A percentile compares a stretch with the other conserved stretches of the same genome.
Conservation (phyloP, 176 grass and related monocot species). For the Musa beccarii region DNA sequence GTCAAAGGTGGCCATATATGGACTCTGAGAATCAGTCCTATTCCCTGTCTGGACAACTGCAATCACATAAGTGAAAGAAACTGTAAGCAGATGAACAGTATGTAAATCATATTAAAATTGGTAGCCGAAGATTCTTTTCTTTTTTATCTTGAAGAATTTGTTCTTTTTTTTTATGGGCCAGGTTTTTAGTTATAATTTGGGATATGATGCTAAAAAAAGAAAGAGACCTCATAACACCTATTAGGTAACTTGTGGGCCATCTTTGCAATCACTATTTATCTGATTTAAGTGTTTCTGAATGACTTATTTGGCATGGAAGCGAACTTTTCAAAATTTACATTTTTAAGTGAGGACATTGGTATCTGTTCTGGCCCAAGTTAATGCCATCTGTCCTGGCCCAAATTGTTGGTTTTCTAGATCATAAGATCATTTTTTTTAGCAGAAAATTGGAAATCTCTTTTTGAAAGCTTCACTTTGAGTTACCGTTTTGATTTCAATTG, state of each 20-base stretch:
- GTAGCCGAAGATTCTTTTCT: not conserved
- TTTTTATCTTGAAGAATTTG: not conserved
- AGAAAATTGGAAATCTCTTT: too few species aligned
- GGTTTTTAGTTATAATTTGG: not conserved
- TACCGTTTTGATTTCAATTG: too few species aligned
- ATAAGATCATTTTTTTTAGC: too few species aligned
- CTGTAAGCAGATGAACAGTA: conserved; percentile 23
- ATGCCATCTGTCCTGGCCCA: too few species aligned
- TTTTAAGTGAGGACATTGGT: not conserved
- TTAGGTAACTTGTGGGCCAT: not conserved
- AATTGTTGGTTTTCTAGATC: too few species aligned
- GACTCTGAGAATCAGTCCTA: not conserved
- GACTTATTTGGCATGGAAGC: not conserved
- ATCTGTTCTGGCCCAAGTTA: too few species aligned
- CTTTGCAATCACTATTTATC: not conserved
- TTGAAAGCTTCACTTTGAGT: too few species aligned
- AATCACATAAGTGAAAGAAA: conserved; percentile 6
- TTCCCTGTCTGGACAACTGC: conserved; percentile 8
- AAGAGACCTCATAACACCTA: not conserved
- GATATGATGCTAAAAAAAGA: not conserved
- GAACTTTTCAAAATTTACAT: not conserved
- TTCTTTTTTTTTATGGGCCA: not conserved
- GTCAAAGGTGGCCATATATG: conserved; percentile 14
- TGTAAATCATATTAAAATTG: conserved; percentile 19
- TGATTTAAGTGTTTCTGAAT: conserved; percentile 13